A percentile compares a stretch with the other conserved stretches of the same genome.
Evolutionary conservation across 768 basidiomycete species (phyloP).

Genomic region (Arthromyces matolae): DNA sequence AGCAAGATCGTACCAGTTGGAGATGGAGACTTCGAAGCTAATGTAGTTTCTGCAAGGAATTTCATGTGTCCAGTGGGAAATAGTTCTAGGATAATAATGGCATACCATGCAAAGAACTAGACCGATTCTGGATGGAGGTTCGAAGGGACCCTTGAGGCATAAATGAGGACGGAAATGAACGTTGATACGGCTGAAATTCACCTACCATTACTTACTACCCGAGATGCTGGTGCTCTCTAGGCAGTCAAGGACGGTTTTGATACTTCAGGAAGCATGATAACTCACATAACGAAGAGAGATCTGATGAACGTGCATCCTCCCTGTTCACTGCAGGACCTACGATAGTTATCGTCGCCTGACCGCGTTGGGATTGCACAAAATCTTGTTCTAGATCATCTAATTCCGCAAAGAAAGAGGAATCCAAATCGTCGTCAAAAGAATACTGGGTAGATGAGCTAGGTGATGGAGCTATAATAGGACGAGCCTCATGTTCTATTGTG

Average conservation of each 20-base stretch:
- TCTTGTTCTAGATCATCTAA: slow-evolving; percentile 46
- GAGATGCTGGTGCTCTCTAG: not conserved
- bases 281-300: slow-evolving; percentile 5
- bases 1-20: no score
- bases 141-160: slow-evolving; percentile 11
- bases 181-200: not conserved
- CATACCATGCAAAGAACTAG: slow-evolving; percentile 7
- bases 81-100: slow-evolving; percentile 1
- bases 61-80: not conserved
- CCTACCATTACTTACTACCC: slow-evolving; percentile 3
- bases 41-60: slow-evolving; percentile 3
- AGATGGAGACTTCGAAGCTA: slow-evolving; percentile 2
- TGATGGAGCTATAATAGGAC: slow-evolving; percentile 9
- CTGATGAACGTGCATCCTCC: not conserved
- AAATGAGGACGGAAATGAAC: slow-evolving; percentile 11
- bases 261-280: not conserved
- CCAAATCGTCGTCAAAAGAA: slow-evolving; percentile 31
- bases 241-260: not conserved
- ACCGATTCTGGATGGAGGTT: not conserved
- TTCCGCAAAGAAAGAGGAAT: slow-evolving; percentile 35
- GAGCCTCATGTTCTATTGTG: not conserved
- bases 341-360: not conserved
- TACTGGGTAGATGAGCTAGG: slow-evolving; percentile 20
- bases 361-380: slow-evolving; percentile 12
- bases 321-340: not conserved